Evolutionary conservation across 2,329 filamentous ascomycete genomes (phyloP).

Genomic region (Seiridium unicorne): DNA sequence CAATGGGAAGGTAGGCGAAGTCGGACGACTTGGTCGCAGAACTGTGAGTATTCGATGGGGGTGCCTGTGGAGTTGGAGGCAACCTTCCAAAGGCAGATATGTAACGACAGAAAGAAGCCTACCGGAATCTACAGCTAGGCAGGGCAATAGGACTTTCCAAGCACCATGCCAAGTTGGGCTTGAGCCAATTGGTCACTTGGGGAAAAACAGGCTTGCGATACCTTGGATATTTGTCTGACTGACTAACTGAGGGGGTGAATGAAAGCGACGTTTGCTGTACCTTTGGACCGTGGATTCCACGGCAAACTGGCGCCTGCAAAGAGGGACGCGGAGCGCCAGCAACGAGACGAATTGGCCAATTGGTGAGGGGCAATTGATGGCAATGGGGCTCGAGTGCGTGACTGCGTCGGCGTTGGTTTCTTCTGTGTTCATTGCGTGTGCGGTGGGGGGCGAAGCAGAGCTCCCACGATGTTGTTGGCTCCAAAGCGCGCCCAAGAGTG

Average conservation of each 20-base stretch:
- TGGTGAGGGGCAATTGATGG: conserved; percentile 1
- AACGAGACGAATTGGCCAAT: conserved; percentile 7
- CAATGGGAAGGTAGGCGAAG: conserved; percentile 7
- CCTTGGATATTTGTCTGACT: too few relatives aligned
- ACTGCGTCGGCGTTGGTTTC: too few relatives aligned
- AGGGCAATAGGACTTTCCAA: too few relatives aligned
- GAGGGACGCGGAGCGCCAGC: background rate
- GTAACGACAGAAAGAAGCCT: too few relatives aligned
- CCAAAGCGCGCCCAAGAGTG: background rate
- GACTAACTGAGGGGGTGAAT: too few relatives aligned
- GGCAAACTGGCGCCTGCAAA: background rate
- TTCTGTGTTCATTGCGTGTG: too few relatives aligned
- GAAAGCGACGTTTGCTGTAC: background rate
- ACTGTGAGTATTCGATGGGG: background rate
- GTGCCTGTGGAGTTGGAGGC: background rate
- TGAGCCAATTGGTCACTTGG: too few relatives aligned
- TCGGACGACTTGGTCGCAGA: background rate
- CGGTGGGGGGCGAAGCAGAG: background rate
- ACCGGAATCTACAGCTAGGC: too few relatives aligned
- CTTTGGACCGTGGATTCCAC: background rate
- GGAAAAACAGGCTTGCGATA: too few relatives aligned
- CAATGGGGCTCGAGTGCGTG: background rate
- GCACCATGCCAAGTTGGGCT: too few relatives aligned
- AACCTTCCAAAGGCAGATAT: conserved; percentile 7
- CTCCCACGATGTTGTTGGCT: background rate